Base-by-base conservation (phyloP, 805 yeast species). In the Sugiyamaella mastotermitis region DNA sequence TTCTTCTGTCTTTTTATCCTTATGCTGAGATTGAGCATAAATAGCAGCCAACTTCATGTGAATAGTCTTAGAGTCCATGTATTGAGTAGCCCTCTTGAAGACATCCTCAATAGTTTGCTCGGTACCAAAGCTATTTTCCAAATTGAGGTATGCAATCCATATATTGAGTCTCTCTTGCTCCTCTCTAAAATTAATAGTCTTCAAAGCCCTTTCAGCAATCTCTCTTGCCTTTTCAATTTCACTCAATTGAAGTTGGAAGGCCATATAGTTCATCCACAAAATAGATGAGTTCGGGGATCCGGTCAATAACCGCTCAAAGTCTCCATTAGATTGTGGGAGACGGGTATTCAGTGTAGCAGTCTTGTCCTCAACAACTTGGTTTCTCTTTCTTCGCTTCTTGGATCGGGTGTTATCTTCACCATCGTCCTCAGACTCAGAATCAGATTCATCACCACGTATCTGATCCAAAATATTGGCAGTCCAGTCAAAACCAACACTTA, bases 261-360 rank as follows among this genome's bases (percentile, higher is more conserved):
- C 88, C 96, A 92, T 92, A 64, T 83, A 92, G 64, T 88, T 85
- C 84, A 92, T 90, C 98, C 98, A 92, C 41, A 86, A 63, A 24
- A 88, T 74, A 1, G 98, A 90, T 2, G 95, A 85, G 66, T 85
- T 82, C 33, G 98, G 97, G 57, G 83, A 83, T 58, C 97, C 94
- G 43, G 92, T 74, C 39, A 92, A 71, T 48, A 92, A 65, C 55
- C 98, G 78, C 64, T 92, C 99, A 53, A 87, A 92, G 60, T 92
- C 99, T 33, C 78, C 66, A 30, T 78, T 83, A 41, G 97, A 86
- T 62, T 90, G 94, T 26, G 98, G 98, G 11, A 88, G 83, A 52
- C 87, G 74, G 10, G 90, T 74, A 51, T 77, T 77, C 43, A 92
- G 71, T 35, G 83, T 92, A 37, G 80, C 88, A 9, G 97, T 92